These are phyloP conservation scores for Populus ilicifolia DNA, from an alignment of 345 rosid species.

Conservation along the genomic window DNA sequence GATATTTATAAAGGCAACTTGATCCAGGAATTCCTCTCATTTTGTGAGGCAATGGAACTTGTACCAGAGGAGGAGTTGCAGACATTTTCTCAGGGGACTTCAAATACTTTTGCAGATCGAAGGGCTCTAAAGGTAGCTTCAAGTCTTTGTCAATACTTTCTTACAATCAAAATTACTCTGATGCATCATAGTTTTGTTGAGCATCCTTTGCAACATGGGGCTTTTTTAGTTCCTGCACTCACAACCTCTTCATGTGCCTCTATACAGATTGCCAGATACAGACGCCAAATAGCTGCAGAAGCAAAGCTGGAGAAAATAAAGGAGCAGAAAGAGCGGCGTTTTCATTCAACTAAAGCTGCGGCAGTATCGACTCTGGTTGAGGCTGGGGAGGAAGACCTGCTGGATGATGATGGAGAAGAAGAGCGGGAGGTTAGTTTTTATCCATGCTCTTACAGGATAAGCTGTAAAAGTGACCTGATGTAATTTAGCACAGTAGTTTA, in stretches of 20 bases:
- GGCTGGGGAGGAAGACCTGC: conserved; percentile 72
- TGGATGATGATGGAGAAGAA: conserved; percentile 95
- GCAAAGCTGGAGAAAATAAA: conserved; percentile 77
- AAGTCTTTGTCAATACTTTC: background rate
- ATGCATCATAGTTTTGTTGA: background rate
- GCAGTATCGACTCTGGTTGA: conserved; percentile 78
- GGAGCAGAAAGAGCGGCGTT: conserved; percentile 80
- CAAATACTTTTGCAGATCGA: conserved; percentile 56
- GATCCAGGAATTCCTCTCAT: conserved; percentile 71
- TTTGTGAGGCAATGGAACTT: conserved; percentile 89
- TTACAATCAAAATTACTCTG: background rate
- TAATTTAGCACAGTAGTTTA: background rate
- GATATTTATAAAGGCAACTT: conserved; percentile 8
- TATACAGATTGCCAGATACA: conserved; percentile 76
- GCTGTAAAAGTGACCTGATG: background rate
- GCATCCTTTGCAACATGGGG: background rate
- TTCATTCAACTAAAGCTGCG: conserved; percentile 71
- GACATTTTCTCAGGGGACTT: conserved; percentile 40
- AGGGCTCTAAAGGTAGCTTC: conserved; percentile 76
- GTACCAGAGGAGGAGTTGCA: conserved; percentile 67
- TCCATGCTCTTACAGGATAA: background rate
- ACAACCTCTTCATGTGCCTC: background rate
- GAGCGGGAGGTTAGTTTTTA: conserved; percentile 76
- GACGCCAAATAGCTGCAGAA: conserved; percentile 76
- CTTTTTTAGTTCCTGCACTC: background rate